A percentile compares a stretch with the other conserved stretches of the same genome.
Conservation (phyloP, 208 protist genomes). For the Leishmania gerbilli region DNA sequence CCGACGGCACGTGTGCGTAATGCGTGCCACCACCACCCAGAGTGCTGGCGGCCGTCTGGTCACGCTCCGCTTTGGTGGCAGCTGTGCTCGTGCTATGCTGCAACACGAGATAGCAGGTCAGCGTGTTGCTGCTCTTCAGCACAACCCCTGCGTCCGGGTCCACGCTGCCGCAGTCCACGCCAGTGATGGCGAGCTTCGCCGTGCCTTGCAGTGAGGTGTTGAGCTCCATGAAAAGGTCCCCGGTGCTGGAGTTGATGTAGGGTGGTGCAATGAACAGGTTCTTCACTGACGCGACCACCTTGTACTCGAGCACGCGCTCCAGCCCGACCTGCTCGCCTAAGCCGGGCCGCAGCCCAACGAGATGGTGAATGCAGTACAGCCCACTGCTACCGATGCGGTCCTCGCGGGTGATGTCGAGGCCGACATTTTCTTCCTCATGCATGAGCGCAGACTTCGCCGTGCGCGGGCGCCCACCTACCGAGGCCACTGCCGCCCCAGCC, state of each 20-base stretch:
- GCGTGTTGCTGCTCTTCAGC: slow-evolving; percentile 48
- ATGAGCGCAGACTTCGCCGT: neutral
- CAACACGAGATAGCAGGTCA: slow-evolving; percentile 34
- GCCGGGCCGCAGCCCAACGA: slow-evolving; percentile 54
- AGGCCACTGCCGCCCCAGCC: neutral
- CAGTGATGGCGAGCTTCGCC: slow-evolving; percentile 39
- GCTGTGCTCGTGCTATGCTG: slow-evolving; percentile 22
- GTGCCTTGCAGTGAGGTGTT: slow-evolving; percentile 58
- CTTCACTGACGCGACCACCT: slow-evolving; percentile 34
- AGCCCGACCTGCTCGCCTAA: slow-evolving; percentile 63
- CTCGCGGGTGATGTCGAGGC: slow-evolving; percentile 22
- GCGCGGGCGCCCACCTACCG: neutral
- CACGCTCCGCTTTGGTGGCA: slow-evolving; percentile 1
- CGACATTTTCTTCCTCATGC: slow-evolving; percentile 26
- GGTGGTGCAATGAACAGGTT: slow-evolving; percentile 49
- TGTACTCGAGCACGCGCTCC: slow-evolving; percentile 70
- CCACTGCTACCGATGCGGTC: slow-evolving; percentile 37
- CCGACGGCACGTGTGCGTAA: slow-evolving; percentile 23
- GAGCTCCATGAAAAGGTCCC: slow-evolving; percentile 52
- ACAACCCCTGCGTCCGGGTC: slow-evolving; percentile 30
- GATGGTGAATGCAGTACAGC: slow-evolving; percentile 41
- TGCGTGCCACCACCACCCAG: neutral
- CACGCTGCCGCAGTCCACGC: slow-evolving; percentile 58
- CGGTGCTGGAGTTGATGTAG: slow-evolving; percentile 36
- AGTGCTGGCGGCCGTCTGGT: slow-evolving; percentile 2